Evolutionary conservation across 129 eudicot genomes (phyloP), one percentile per base, ranked within the genome.

Genomic region (Lactuca saligna): DNA sequence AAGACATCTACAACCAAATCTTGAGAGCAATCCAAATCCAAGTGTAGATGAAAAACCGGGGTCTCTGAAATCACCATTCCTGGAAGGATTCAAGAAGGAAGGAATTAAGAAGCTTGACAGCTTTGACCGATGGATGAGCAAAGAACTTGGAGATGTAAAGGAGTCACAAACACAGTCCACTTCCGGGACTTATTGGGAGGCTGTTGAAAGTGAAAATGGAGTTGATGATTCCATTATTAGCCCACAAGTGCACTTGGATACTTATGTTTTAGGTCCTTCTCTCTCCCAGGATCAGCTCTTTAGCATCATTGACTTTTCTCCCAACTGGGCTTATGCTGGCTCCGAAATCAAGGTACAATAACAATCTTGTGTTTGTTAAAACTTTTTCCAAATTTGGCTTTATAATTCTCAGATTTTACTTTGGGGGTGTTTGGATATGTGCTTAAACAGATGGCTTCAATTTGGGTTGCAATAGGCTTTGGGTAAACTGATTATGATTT

Each of bases 41-140:
- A 32, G 51, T 39, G 15, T 72, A 56, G 86, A 78, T 34, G 85
- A 72, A 13, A 84, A 86, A 78, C 33, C 79, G 64, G 81, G 66
- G 65, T 54, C 87, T 74, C 13, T 84, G 72, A 86, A 72, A 74
- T 88, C 84, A 63, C 92, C 95, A 59, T 39, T 69, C 57, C 57
- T 93, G 46, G 91, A 83, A 54, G 90, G 84, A 31, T 79, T 91
- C 63, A 68, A 76, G 69, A 86, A 75, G 71, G 91, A 86, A 56
- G 95, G 90, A 67, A 83, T 94, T 59, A 86, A 76, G 80, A 94
- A 94, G 84, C 92, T 89, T 6, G 99, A 94, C 79, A 94, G 99
- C 81, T 94, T 94, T 81, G 95, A 88, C 69, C 85, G 91, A 10
- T 94, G 99, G 99, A 89, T 89, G 88, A 85, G 78, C 62, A 94